Evolutionary conservation across 805 yeast species (phyloP), one percentile per base, ranked within the genome.

Genomic region (Phaffomyces thermotolerans): DNA sequence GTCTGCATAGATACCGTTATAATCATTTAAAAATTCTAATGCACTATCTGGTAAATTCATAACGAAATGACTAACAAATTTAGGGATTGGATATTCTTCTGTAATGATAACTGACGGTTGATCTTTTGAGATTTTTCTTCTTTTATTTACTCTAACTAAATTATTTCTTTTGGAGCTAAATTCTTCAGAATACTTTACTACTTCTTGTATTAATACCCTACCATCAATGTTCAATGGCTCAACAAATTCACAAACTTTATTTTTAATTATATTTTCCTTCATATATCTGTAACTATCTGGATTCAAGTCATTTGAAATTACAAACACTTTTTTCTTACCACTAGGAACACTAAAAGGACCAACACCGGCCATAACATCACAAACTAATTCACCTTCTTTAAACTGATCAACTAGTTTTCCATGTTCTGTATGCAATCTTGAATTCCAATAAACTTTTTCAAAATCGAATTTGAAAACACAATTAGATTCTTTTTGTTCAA

Each of bases 311-410:
- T 90, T 93, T 10, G 97, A 96, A 53, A 93, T 69, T 0, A 87
- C 95, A 41, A 90, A 60, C 10, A 81, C 84, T 14, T 75, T 75
- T 48, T 83, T 86, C 62, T 84, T 88, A 13, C 90, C 98, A 1
- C 97, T 95, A 0, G 99, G 99, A 1, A 93, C 78, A 2, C 95
- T 91, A 68, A 95, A 93, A 5, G 99, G 99, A 0, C 99, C 99
- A 2, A 93, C 98, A 38, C 99, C 99, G 1, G 96, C 98, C 78
- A 95, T 86, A 0, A 89, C 97, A 67, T 93, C 99, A 55, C 88
- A 87, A 0, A 95, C 84, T 7, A 88, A 84, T 46, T 83, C 84
- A 9, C 84, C 83, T 4, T 76, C 69, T 35, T 74, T 54, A 54
- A 85, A 83, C 33, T 65, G 58, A 2, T 65, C 59, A 4, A 93